Conservation (phyloP, 352 stramenopile species). For the Sclerospora graminicola region DNA sequence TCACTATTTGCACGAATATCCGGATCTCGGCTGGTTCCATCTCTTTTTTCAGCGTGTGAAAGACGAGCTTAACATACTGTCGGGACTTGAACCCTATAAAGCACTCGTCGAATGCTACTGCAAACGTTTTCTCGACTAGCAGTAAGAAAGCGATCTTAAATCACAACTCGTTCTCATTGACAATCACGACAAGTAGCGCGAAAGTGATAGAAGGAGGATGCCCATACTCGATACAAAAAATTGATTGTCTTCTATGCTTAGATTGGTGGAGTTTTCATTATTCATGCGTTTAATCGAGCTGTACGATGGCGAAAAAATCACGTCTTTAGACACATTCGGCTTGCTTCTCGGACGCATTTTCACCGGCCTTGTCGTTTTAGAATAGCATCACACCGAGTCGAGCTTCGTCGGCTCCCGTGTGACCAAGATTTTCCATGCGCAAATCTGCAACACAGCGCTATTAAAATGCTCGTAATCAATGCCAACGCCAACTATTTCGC, state of each 20-base stretch:
- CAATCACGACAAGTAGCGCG: too few relatives aligned
- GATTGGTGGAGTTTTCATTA: too few relatives aligned
- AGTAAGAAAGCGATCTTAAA: constrained; percentile 20
- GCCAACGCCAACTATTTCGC: constrained; percentile 67
- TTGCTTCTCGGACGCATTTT: constrained; percentile 52
- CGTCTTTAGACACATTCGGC: constrained; percentile 52
- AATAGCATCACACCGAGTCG: constrained; percentile 74
- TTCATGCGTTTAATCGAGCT: too few relatives aligned
- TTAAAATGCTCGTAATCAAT: constrained; percentile 72
- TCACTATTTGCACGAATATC: constrained; percentile 69
- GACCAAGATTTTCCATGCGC: constrained; percentile 65
- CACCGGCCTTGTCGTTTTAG: constrained; percentile 53
- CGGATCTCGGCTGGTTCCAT: constrained; percentile 58
- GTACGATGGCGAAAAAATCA: too few relatives aligned
- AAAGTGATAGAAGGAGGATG: too few relatives aligned
- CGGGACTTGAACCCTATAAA: constrained; percentile 50
- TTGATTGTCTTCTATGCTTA: too few relatives aligned
- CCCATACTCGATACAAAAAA: too few relatives aligned
- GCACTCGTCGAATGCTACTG: constrained; percentile 75
- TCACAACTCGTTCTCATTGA: too few relatives aligned
- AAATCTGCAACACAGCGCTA: constrained; percentile 78
- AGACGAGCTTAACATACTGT: constrained; percentile 50
- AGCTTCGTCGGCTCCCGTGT: constrained; percentile 61
- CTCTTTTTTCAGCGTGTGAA: constrained; percentile 67
- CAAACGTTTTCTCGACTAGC: constrained; percentile 35